Evolutionary conservation across 2,329 filamentous ascomycete genomes (phyloP).

Genomic region (Catunica adiposa): DNA sequence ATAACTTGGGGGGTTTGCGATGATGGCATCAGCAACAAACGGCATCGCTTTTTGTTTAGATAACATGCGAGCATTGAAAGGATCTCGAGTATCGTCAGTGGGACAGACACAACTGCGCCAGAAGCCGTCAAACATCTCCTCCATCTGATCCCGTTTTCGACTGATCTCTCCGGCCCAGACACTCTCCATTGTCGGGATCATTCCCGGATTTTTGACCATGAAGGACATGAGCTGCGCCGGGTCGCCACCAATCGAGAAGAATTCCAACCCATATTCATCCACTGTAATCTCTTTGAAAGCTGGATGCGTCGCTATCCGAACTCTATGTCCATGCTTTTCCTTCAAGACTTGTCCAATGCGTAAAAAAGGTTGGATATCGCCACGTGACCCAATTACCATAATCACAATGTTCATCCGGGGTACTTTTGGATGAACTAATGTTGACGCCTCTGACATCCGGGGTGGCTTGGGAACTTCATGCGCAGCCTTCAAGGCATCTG

Average conservation of each 20-base stretch:
- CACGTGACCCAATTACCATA: constrained; percentile 67
- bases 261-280: constrained; percentile 57
- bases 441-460: constrained; percentile 9
- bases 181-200: constrained; percentile 58
- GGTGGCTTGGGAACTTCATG: constrained; percentile 10
- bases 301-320: constrained; percentile 64
- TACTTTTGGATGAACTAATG: background rate
- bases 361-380: constrained; percentile 68
- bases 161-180: constrained; percentile 60
- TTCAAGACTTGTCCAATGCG: constrained; percentile 57
- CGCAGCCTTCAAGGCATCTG: background rate
- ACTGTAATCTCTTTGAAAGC: constrained; percentile 57
- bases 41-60: constrained; percentile 26
- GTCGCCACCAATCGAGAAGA: constrained; percentile 66
- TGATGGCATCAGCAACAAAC: constrained; percentile 64
- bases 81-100: constrained; percentile 50
- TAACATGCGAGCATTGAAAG: constrained; percentile 47
- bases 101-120: constrained; percentile 64
- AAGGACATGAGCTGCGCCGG: constrained; percentile 72
- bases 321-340: constrained; percentile 54
- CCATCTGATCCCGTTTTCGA: constrained; percentile 50
- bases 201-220: constrained; percentile 71
- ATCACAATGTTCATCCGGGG: constrained; percentile 55
- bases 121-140: constrained; percentile 68
- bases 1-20: constrained; percentile 67